Evolutionary conservation across 78 protist genomes (phyloP), one percentile per base, ranked within the genome.

Genomic region (Capsaspora owczarzaki): DNA sequence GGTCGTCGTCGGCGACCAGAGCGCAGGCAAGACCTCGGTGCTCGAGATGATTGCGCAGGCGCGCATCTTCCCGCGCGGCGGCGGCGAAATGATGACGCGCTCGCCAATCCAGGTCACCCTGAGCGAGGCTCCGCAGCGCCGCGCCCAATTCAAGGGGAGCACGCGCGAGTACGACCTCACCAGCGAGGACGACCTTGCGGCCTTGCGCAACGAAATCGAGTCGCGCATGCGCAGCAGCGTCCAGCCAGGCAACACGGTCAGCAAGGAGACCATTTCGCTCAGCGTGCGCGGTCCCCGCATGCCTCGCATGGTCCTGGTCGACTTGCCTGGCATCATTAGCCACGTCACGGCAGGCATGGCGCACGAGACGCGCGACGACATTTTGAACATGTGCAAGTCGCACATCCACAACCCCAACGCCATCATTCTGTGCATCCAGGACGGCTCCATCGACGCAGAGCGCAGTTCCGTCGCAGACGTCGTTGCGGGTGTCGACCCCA

Each of bases 51-150:
- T 82, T 14, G 68, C 33, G 49, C 69, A 40, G 27, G 66, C 81
- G 0, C 86, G 86, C 60, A 75, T 82, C 1, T 75, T 82, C 76
- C 86, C 86, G 23, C 71, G 86, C 63, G 86, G 86, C 1, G 78
- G 42, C 53, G 86, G 86, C 22, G 86, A 82, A 47, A 82, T 82
- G 86, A 75, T 75, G 81, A 82, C 86, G 38, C 66, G 81, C 29
- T 10, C 86, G 31, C 86, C 86, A 1, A 44, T 82, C 4, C 86
- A 82, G 63, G 85, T 81, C 56, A 81, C 79, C 40, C 10, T 81
- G 61, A 47, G 56, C 29, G 85, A 81, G 68, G 78, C 71, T 0
- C 79, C 79, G n/a, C 31, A 71, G 46, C 60, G 42, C 43, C 33
- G 10, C 31, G 85, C 85, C 8, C 78, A 12, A 5, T 72, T 70